Evolutionary conservation across 2,329 filamentous ascomycete species (phyloP), one percentile per base, ranked within the genome.

Genomic region (Teratosphaeria zuluensis): DNA sequence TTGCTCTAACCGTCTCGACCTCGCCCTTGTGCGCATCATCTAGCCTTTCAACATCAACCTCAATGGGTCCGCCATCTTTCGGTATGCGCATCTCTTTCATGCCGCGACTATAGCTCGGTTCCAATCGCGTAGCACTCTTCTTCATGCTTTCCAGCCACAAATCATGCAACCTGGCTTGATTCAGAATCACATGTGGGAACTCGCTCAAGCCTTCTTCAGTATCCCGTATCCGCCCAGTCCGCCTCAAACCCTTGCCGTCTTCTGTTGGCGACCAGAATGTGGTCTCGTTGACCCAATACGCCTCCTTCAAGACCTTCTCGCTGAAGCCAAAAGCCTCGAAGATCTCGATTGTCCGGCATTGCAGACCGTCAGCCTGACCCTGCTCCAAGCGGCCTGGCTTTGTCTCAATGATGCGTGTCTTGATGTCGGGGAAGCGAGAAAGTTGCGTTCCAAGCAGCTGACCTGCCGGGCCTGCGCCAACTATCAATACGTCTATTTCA

Each of bases 271-370:
- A 87, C 77, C 77, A 79, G 61, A 79, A 78, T 8, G 75, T 75
- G 58, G 86, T 82, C 74, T 87, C 86, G n/a, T 87, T 76, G 75
- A 88, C 82, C 66, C 84, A 84, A 67, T 87, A 87, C 12, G 82
- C 79, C 64, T 89, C 86, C 54, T 84, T 84, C 81, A 83, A 84
- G 1, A 80, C 81, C 4, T 80, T 75, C 62, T 89, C 81, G 2
- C 77, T 84, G 59, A 90, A 81, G 0, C 83, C 86, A 64, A 90
- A 87, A 55, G 81, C 84, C 64, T 90, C 85, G 58, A 90, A 82
- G n/a, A 90, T 87, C 70, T 90, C 85, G 1, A 89, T 75, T 0
- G 84, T 88, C 1, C 86, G 82, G 62, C 80, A 82, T 71, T 88
- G 84, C 2, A 87, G 74, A 1, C 82, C 82, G 62, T 81, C 79